Conservation (phyloP, 1,284 basidiomycete genomes). For the Clitocybe nebularis region DNA sequence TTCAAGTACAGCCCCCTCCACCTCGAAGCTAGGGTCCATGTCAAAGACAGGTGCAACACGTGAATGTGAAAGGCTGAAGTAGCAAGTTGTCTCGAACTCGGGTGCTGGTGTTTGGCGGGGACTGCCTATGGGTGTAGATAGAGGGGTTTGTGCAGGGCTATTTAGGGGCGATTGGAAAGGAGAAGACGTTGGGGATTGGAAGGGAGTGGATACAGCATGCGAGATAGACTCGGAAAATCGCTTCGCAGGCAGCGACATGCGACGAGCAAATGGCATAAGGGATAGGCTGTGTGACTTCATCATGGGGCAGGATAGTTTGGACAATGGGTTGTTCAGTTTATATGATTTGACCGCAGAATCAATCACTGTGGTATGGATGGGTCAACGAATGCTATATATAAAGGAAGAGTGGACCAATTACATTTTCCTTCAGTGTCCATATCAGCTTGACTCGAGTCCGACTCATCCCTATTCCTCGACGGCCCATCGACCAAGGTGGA, state of each 20-base stretch:
- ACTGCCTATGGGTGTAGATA: background rate
- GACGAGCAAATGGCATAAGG: conserved; percentile 3
- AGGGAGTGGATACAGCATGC: conserved; percentile 1
- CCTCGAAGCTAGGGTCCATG: too few species aligned
- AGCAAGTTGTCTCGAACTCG: background rate
- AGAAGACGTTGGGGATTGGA: background rate
- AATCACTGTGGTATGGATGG: background rate
- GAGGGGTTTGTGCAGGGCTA: background rate
- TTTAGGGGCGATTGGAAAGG: background rate
- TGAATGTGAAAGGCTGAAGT: background rate
- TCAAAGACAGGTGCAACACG: too few species aligned
- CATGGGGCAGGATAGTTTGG: conserved; percentile 2
- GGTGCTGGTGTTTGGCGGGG: background rate
- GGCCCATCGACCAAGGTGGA: background rate
- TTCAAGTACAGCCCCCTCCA: too few species aligned
- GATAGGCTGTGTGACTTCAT: conserved; percentile 1
- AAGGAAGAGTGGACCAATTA: background rate
- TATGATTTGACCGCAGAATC: background rate
- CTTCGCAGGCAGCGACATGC: conserved; percentile 5
- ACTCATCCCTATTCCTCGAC: background rate
- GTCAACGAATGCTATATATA: background rate
- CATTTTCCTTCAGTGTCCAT: background rate
- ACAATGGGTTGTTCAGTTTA: conserved; percentile 1
- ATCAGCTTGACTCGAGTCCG: background rate
- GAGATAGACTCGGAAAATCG: conserved; percentile 4